Evolutionary conservation across 495 filamentous ascomycete genomes (phyloP).

Genomic region (Hyaloscypha bicolor): DNA sequence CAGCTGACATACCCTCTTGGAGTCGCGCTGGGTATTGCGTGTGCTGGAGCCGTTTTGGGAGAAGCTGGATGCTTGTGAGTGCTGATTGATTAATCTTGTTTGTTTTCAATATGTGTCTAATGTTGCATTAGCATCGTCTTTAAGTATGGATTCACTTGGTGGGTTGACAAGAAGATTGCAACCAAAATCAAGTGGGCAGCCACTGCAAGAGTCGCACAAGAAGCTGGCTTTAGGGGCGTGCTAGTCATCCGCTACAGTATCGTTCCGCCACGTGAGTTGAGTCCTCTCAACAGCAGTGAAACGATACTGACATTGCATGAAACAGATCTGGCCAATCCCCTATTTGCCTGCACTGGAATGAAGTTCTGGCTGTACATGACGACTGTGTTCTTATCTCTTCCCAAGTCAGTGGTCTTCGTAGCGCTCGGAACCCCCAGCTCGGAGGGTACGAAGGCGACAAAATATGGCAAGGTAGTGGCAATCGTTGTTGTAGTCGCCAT

Average conservation of each 20-base stretch:
- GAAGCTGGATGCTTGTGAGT: conserved; percentile 28
- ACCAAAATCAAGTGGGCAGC: conserved; percentile 39
- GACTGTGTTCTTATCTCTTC: conserved; percentile 37
- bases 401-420: conserved; percentile 28
- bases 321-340: conserved; percentile 36
- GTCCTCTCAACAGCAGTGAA: not conserved
- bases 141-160: conserved; percentile 31
- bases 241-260: conserved; percentile 39
- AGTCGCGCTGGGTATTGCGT: conserved; percentile 37
- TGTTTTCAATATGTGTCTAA: conserved; percentile 7
- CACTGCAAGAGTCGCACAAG: conserved; percentile 32
- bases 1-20: conserved; percentile 37
- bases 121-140: conserved; percentile 36
- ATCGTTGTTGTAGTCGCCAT: conserved; percentile 14
- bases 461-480: conserved; percentile 16
- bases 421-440: conserved; percentile 11
- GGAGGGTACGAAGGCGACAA: conserved; percentile 10
- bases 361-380: conserved; percentile 37
- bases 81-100: not conserved
- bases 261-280: conserved; percentile 33
- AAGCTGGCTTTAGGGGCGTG: conserved; percentile 38
- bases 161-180: conserved; percentile 33
- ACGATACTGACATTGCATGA: conserved; percentile 5
- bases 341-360: conserved; percentile 39
- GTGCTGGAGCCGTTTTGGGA: conserved; percentile 37